These are phyloP conservation scores for Saccharomycopsis hybrid DNA, from an alignment of 1,139 yeast genomes.

Conservation along the genomic window DNA sequence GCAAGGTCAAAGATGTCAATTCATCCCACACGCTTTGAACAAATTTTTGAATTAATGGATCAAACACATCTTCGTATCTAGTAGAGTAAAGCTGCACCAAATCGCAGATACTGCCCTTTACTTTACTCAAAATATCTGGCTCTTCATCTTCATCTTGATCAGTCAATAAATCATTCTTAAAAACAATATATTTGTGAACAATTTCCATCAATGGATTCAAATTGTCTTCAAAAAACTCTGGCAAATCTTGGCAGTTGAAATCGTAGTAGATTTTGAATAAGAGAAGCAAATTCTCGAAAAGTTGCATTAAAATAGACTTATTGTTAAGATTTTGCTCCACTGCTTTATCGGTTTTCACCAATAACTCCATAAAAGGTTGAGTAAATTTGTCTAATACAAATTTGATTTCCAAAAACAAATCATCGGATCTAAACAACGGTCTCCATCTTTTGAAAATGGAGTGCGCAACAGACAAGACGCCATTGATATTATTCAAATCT, in stretches of 20 bases:
- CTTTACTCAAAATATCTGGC: slow-evolving; percentile 62
- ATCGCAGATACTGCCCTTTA: slow-evolving; percentile 81
- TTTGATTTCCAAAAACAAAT: slow-evolving; percentile 77
- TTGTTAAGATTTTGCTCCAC: slow-evolving; percentile 46
- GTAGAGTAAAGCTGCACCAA: slow-evolving; percentile 80
- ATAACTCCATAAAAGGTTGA: slow-evolving; percentile 66
- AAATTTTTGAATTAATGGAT: slow-evolving; percentile 65
- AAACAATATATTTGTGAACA: slow-evolving; percentile 71
- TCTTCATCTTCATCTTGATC: slow-evolving; percentile 60
- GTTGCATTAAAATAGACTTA: slow-evolving; percentile 42
- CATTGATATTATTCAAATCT: slow-evolving; percentile 65
- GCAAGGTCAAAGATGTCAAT: slow-evolving; percentile 58
- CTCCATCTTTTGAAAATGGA: slow-evolving; percentile 97
- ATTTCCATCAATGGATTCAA: slow-evolving; percentile 70
- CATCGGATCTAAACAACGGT: slow-evolving; percentile 88
- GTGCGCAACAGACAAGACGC: slow-evolving; percentile 87
- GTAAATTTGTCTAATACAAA: slow-evolving; percentile 81
- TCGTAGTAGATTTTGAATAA: slow-evolving; percentile 82
- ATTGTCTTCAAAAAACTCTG: slow-evolving; percentile 95
- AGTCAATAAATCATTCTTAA: slow-evolving; percentile 47
- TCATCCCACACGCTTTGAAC: slow-evolving; percentile 80
- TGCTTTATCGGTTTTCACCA: slow-evolving; percentile 58
- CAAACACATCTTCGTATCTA: slow-evolving; percentile 88
- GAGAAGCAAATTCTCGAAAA: slow-evolving; percentile 66
- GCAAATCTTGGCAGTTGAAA: slow-evolving; percentile 94